Conservation (phyloP, 208 protist species). For the Leishmania guyanensis region DNA sequence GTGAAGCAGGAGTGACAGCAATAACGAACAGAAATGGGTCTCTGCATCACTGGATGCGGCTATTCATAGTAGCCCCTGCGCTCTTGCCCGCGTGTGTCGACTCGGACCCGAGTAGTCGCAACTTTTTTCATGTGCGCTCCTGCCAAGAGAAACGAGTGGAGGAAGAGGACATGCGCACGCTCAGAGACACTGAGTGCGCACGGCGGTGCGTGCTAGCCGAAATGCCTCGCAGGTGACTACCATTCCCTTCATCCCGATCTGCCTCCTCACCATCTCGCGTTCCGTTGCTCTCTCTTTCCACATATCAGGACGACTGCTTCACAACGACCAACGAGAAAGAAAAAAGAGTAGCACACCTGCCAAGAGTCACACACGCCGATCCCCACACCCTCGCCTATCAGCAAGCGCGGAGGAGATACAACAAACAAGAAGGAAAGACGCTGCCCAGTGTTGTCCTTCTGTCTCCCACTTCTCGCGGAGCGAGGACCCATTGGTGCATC, state of each 20-base stretch:
- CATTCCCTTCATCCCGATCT: not conserved
- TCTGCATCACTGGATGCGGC: not conserved
- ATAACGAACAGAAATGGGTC: not conserved
- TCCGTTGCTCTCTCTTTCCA: not conserved
- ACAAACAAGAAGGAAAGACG: conserved; percentile 2
- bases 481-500: not conserved
- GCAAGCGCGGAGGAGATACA: conserved; percentile 3
- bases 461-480: not conserved
- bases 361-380: not conserved
- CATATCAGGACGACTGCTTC: not conserved
- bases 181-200: not conserved
- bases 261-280: not conserved
- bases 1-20: not conserved
- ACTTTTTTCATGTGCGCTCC: not conserved
- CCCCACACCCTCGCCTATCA: not conserved
- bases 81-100: not conserved
- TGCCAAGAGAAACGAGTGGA: not conserved
- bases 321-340: not conserved
- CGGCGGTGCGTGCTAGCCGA: not conserved
- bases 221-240: not conserved
- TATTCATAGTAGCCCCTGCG: not conserved
- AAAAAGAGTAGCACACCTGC: not conserved
- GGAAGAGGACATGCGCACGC: not conserved
- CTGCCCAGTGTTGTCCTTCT: not conserved
- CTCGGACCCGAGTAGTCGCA: not conserved